These are phyloP conservation scores for Alternaria ethzedia DNA, from an alignment of 2,329 filamentous ascomycete species.

Conservation along the genomic window DNA sequence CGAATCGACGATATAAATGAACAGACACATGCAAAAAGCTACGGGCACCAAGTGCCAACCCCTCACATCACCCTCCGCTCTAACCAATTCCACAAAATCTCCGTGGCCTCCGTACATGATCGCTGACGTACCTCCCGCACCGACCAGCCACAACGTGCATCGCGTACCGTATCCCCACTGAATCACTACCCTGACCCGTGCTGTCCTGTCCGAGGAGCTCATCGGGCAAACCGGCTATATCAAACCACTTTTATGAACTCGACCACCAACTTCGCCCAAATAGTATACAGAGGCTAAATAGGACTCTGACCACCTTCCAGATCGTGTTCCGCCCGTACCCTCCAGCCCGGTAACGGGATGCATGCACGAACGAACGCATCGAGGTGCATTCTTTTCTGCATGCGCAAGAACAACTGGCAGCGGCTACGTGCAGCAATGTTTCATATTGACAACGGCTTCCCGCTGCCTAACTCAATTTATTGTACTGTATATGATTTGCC, in stretches of 20 bases:
- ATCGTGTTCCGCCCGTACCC: neutral
- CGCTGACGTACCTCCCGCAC: neutral
- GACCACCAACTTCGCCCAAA: neutral
- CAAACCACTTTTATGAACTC: neutral
- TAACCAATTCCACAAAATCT: neutral
- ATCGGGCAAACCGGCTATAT: neutral
- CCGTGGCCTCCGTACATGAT: neutral
- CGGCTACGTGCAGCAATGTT: neutral
- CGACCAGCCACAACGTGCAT: neutral
- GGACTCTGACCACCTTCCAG: neutral
- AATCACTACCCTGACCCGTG: neutral
- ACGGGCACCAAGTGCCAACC: neutral
- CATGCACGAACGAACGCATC: neutral
- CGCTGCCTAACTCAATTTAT: neutral
- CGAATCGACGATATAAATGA: neutral
- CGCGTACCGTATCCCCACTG: neutral
- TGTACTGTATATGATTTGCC: neutral
- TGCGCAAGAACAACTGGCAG: neutral
- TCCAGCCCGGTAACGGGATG: constrained; percentile 2
- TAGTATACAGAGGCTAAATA: neutral
- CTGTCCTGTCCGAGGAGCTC: neutral
- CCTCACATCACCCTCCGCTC: neutral
- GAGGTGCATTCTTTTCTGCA: neutral
- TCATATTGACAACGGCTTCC: neutral
- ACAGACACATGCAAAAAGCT: neutral